These are phyloP conservation scores for Tuber microsphaerosporum DNA, from an alignment of 495 filamentous ascomycete species.

Conservation along the genomic window DNA sequence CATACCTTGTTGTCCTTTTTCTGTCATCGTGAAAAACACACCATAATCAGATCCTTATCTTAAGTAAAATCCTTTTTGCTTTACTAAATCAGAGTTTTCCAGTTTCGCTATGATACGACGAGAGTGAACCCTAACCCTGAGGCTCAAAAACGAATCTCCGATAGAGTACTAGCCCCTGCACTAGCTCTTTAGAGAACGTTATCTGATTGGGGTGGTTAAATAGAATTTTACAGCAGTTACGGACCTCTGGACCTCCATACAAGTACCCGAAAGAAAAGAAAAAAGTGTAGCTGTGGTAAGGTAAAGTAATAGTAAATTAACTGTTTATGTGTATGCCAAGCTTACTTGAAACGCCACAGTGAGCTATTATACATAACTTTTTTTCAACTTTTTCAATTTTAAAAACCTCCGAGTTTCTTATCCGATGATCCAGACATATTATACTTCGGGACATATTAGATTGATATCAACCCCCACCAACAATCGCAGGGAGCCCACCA, in stretches of 20 bases:
- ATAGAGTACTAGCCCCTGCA: too few species aligned
- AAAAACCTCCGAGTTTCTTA: too few species aligned
- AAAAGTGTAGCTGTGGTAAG: too few species aligned
- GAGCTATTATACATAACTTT: too few species aligned
- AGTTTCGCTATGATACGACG: neutral
- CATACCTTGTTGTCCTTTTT: neutral
- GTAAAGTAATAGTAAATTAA: too few species aligned
- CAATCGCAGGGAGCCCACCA: neutral
- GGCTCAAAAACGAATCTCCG: neutral
- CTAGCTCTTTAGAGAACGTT: neutral
- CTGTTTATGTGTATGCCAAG: too few species aligned
- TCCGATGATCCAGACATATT: too few species aligned
- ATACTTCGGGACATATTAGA: neutral
- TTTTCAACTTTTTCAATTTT: too few species aligned
- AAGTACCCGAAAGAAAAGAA: too few species aligned
- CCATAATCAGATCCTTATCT: neutral
- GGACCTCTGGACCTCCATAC: too few species aligned
- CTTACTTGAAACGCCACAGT: too few species aligned
- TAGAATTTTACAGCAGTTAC: too few species aligned
- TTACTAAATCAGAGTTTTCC: neutral
- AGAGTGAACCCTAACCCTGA: neutral
- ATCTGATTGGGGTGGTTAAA: neutral
- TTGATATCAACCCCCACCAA: neutral
- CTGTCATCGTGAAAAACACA: neutral
- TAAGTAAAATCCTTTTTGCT: neutral